These are phyloP conservation scores for Scedosporium boydii DNA, from an alignment of 2,329 filamentous ascomycete genomes.

Conservation along the genomic window DNA sequence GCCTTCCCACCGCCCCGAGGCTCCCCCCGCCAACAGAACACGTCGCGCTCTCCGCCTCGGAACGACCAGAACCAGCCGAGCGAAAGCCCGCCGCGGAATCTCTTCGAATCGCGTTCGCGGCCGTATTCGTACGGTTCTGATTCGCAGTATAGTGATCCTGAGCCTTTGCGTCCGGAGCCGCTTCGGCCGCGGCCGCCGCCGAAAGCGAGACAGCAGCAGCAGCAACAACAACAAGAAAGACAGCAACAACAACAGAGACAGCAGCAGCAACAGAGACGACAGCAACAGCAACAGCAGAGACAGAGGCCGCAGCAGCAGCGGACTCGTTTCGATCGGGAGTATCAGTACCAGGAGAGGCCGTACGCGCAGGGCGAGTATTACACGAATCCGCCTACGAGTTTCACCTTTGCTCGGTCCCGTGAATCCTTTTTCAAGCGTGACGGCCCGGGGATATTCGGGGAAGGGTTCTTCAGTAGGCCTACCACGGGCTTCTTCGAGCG, in stretches of 20 bases:
- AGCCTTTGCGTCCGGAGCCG: no score
- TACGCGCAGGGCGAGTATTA: conserved; percentile 1
- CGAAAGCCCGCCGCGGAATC: no score
- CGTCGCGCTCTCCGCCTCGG: not conserved
- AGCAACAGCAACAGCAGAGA: not conserved
- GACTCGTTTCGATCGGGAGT: not conserved
- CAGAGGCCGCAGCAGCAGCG: not conserved
- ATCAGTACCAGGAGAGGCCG: not conserved
- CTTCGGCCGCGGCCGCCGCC: no score
- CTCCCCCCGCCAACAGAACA: not conserved
- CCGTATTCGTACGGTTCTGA: not conserved
- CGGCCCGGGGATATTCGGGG: not conserved
- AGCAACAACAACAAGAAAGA: not conserved
- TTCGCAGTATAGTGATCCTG: not conserved
- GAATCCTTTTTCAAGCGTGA: conserved; percentile 5
- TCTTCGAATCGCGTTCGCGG: not conserved
- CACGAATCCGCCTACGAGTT: not conserved
- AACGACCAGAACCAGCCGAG: no score
- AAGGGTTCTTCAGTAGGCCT: not conserved
- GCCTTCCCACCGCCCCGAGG: conserved; percentile 1
- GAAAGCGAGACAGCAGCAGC: not conserved
- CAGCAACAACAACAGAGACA: not conserved
- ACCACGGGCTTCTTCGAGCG: not conserved
- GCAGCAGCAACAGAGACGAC: not conserved
- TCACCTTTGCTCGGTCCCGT: not conserved